Conservation (phyloP, 2,329 filamentous ascomycete species). For the Graphilbum fragrans region DNA sequence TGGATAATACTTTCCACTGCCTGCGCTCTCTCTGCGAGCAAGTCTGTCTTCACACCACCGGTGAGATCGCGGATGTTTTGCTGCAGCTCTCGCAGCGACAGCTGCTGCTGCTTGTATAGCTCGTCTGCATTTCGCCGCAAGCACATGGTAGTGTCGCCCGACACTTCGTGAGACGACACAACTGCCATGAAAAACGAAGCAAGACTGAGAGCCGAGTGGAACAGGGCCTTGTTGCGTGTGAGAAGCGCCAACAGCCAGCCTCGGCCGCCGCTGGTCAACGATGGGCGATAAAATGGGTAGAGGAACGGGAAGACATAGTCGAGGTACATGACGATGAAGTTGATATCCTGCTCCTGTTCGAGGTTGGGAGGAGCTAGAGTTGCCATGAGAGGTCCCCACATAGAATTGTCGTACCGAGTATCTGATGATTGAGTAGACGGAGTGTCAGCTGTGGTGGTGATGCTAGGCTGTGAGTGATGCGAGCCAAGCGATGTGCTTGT, state of each 20-base stretch:
- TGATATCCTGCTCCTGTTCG: conserved; percentile 13
- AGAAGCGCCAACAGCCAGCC: conserved; percentile 48
- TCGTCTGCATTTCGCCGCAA: conserved; percentile 9
- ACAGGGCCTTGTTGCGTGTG: conserved; percentile 42
- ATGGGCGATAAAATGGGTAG: conserved; percentile 50
- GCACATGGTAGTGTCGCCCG: conserved; percentile 6
- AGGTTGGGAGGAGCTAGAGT: conserved; percentile 2
- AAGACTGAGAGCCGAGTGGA: conserved; percentile 43
- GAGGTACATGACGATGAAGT: conserved; percentile 44
- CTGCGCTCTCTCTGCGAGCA: conserved; percentile 15
- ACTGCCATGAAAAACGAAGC: conserved; percentile 45
- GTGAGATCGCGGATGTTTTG: conserved; percentile 12
- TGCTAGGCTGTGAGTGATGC: too few species aligned
- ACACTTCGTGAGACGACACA: conserved; percentile 15
- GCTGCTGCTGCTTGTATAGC: conserved; percentile 18
- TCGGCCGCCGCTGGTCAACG: conserved; percentile 41
- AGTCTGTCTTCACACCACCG: conserved; percentile 13
- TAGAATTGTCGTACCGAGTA: too few species aligned
- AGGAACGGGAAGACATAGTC: conserved; percentile 51
- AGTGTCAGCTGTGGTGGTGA: too few species aligned
- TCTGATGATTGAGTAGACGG: too few species aligned
- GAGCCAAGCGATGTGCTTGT: too few species aligned
- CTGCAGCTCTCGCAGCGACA: conserved; percentile 16
- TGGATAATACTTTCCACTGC: conserved; percentile 28
- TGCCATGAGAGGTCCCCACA: not conserved